A percentile compares a stretch with the other conserved stretches of the same genome.
These are phyloP conservation scores for cucumber (Cucumis sativus) DNA, from an alignment of 306 rosid genomes.

Conservation along the genomic window Cucumber_9930_V3 NC_026660.2:9744501-9745000, in stretches of 20 bases:
- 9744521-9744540: too few species aligned
- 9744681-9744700: neutral
- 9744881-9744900: neutral
- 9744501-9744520: too few species aligned
- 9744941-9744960: neutral
- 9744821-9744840: neutral
- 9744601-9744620: too few species aligned
- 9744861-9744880: neutral
- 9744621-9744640: too few species aligned
- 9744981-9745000: too few species aligned
- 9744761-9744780: slow-evolving; percentile 1
- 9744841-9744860: neutral
- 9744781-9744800: neutral
- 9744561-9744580: too few species aligned
- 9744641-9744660: neutral
- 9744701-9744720: too few species aligned
- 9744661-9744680: neutral
- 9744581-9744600: too few species aligned
- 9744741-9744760: slow-evolving; percentile 8
- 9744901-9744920: too few species aligned
- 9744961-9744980: too few species aligned
- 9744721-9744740: too few species aligned
- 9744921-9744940: neutral
- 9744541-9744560: too few species aligned
- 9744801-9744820: neutral